Evolutionary conservation across 2,329 filamentous ascomycete genomes (phyloP).

Genomic region (Capronia coronata): DNA sequence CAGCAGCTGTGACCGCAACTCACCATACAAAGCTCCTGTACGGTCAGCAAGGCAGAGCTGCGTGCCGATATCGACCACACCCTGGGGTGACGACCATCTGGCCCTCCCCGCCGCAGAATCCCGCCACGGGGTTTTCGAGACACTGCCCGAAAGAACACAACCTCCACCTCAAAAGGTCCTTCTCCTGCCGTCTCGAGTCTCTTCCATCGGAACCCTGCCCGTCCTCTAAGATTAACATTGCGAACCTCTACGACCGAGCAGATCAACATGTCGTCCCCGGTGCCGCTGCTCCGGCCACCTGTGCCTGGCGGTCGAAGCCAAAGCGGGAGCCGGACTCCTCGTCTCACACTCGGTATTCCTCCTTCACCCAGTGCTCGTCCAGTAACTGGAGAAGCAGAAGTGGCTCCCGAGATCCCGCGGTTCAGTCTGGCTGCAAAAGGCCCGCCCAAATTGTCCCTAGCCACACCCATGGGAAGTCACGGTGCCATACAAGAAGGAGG

Average conservation of each 20-base stretch:
- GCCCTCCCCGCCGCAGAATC: not conserved
- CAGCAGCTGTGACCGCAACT: not conserved
- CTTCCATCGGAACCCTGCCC: not conserved
- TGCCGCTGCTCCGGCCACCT: slow-evolving; percentile 74
- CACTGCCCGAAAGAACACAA: not conserved
- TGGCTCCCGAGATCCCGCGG: slow-evolving; percentile 34
- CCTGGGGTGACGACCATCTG: slow-evolving; percentile 5
- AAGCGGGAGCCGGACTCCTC: slow-evolving; percentile 60
- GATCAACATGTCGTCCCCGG: slow-evolving; percentile 63
- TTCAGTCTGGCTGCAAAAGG: slow-evolving; percentile 31
- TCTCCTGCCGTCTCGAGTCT: not conserved
- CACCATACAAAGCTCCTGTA: not conserved
- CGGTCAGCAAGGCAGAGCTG: slow-evolving; percentile 5
- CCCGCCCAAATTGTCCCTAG: slow-evolving; percentile 73
- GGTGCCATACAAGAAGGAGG: slow-evolving; percentile 64
- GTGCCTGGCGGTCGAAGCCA: slow-evolving; percentile 63
- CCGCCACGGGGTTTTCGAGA: not conserved
- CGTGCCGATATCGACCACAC: slow-evolving; percentile 9
- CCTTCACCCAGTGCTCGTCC: slow-evolving; percentile 77
- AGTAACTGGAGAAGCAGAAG: slow-evolving; percentile 51
- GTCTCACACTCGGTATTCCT: slow-evolving; percentile 83
- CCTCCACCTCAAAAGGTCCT: slow-evolving; percentile 2
- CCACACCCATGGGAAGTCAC: slow-evolving; percentile 79
- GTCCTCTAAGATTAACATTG: not conserved
- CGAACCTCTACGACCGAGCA: not conserved